Base-by-base conservation (phyloP, 164 flowering plant genomes). In the Dillenia turbinata region DNA sequence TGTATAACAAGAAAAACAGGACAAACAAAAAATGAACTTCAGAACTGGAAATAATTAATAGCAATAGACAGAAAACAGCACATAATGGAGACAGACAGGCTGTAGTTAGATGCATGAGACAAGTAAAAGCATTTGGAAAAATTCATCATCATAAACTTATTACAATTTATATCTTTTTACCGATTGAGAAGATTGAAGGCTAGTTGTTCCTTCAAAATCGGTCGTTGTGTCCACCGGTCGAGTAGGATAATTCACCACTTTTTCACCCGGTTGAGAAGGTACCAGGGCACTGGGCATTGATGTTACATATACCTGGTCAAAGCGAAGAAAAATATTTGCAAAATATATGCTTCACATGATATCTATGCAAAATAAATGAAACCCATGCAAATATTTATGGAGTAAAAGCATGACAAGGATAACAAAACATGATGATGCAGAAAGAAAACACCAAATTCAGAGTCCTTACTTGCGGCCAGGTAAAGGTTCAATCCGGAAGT, bases 151-250 rank as follows among this genome's bases (percentile, higher is more conserved):
- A 26, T 26, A 26, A 26, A 26, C 3, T 3, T 26, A 26, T 26
- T 26, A 26, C 5, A 26, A 26, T 26, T 5, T 26, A 26, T 26
- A 26, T 26, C 40, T 26, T 26, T 13, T 52, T 89, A 90, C 97
- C 81, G 79, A 77, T 69, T 89, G 99, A 71, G 96, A 65, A 65
- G 93, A 81, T 57, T 89, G 97, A 64, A 92, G 85, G 56, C 78
- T 84, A 17, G 92, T 77, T 58, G 96, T 83, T 73, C 99, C 99
- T 75, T 95, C 99, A 67, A 95, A 86, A 77, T 95, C 97, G 56
- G 90, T 84, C 48, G 77, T 81, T 59, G 85, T 81, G 67, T 95
- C 99, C 62, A 95, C 99, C 11, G 97, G 99, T 57, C 99, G 93
- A 48, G 76, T 80, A 40, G 96, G 96, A 67, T 91, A 95, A 69